These are phyloP conservation scores for Chiua virens DNA, from an alignment of 768 basidiomycete species.

Conservation along the genomic window DNA sequence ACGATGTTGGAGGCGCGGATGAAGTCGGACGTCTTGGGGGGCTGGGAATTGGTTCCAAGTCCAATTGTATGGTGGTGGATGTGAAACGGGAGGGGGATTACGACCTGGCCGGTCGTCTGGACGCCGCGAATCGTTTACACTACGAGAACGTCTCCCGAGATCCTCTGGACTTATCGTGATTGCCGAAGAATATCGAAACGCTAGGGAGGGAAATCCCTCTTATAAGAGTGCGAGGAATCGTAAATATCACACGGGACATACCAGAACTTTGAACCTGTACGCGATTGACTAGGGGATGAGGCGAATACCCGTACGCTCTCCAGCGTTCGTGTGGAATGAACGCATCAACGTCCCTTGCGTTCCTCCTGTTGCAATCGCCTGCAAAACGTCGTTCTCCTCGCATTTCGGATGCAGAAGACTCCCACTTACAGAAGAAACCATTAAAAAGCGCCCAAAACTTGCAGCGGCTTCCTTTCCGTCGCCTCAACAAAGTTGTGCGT, in stretches of 20 bases:
- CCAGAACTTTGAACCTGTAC: slow-evolving; percentile 44
- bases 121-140: slow-evolving; percentile 24
- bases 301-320: slow-evolving; percentile 57
- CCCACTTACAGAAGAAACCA: slow-evolving; percentile 5
- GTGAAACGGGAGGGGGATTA: slow-evolving; percentile 45
- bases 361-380: not conserved
- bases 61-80: slow-evolving; percentile 50
- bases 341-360: not conserved
- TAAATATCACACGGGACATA: slow-evolving; percentile 27
- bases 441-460: slow-evolving; percentile 7
- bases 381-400: not conserved
- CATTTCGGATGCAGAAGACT: not conserved
- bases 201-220: slow-evolving; percentile 15
- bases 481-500: not conserved
- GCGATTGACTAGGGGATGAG: slow-evolving; percentile 44
- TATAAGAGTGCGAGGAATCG: not conserved
- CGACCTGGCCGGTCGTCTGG: slow-evolving; percentile 53
- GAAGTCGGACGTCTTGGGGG: slow-evolving; percentile 52
- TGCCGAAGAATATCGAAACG: slow-evolving; percentile 18
- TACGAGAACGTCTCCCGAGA: slow-evolving; percentile 34
- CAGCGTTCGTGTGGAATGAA: slow-evolving; percentile 41
- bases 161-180: slow-evolving; percentile 31
- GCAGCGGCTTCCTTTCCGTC: not conserved
- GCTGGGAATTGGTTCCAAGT: slow-evolving; percentile 36
- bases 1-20: slow-evolving; percentile 54